A percentile compares a stretch with the other conserved stretches of the same genome.
Conservation (phyloP, 2,329 filamentous ascomycete genomes). For the Pseudocercospora ulei region DNA sequence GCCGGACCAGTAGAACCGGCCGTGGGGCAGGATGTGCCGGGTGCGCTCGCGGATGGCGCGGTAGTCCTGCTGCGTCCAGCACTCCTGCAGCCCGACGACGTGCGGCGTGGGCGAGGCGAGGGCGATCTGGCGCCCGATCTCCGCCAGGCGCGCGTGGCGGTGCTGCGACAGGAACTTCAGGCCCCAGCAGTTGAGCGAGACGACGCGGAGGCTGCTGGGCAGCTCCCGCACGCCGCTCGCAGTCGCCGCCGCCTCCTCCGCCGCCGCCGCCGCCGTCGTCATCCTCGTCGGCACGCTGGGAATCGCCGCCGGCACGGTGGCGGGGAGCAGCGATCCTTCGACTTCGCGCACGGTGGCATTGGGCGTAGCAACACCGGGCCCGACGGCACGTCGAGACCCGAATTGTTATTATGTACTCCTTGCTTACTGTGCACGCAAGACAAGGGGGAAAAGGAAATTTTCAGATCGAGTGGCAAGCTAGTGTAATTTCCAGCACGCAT, state of each 20-base stretch:
- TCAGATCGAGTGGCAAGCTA: constrained; percentile 9
- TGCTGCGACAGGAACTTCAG: constrained; percentile 75
- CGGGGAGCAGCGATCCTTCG: background rate
- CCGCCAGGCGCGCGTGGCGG: constrained; percentile 64
- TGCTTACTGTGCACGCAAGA: too few relatives aligned
- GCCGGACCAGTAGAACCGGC: constrained; percentile 85
- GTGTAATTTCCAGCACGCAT: constrained; percentile 6
- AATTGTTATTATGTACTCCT: constrained; percentile 2
- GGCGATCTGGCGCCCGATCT: constrained; percentile 76
- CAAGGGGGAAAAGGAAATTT: constrained; percentile 1
- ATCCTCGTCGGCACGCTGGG: too few relatives aligned
- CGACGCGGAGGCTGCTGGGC: constrained; percentile 53
- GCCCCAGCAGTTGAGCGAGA: constrained; percentile 96
- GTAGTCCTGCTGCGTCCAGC: constrained; percentile 83
- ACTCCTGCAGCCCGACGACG: constrained; percentile 90
- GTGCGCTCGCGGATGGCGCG: constrained; percentile 64
- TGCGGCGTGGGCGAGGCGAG: constrained; percentile 58
- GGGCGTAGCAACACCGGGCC: too few relatives aligned
- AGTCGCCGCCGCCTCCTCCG: too few relatives aligned
- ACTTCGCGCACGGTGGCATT: too few relatives aligned
- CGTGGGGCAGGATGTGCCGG: constrained; percentile 66
- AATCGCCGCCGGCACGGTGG: too few relatives aligned
- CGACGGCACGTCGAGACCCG: background rate
- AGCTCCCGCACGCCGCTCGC: constrained; percentile 26
- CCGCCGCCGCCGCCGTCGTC: too few relatives aligned